Evolutionary conservation across 768 basidiomycete genomes (phyloP), one percentile per base, ranked within the genome.

Genomic region (Boletus pseudopeckii): DNA sequence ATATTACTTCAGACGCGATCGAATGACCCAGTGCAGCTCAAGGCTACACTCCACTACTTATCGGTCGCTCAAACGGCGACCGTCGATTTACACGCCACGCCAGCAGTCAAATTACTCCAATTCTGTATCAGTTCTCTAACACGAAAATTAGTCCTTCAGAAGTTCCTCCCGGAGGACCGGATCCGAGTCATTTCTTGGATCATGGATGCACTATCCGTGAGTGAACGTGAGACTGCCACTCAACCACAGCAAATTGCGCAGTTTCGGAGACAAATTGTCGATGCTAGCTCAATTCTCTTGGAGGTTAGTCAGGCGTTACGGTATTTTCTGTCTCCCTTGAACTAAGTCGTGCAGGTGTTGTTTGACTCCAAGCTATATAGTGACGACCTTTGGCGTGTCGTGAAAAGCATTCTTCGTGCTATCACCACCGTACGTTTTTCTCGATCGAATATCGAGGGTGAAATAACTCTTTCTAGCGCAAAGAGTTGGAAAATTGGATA

Each of bases 201-300:
- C 20, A 75, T 78, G 51, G 74, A 77, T 45, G 59, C 73, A 0
- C 72, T 83, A 50, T 64, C 65, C 47, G 71, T 74, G 37, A 75
- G 76, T 57, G 70, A 74, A 58, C 64, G 49, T 49, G 60, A 64
- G 50, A 58, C 57, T 48, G 56, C 49, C 41, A 57, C 65, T 32
- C 65, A 63, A 7, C 24, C 63, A 43, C 64, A 71, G 44, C 63
- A 57, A 54, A 56, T 75, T 44, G 50, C 64, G n/a, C 61, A 69
- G 26, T 60, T 81, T 43, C 76, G 73, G 37, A 74, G 72, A 55
- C 78, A 79, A 57, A 67, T 80, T 36, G 72, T 80, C 4, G 82
- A 84, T 54, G 77, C 80, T 8, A 77, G 73, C 38, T 72, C 78
- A 7, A 72, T 71, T 22, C 57, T 86, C 37, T 60, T 86, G 52